Percentiles rank a stretch among this genome's conserved stretches.
These are phyloP conservation scores for Magnaporthiopsis rhizophila DNA, from an alignment of 2,329 filamentous ascomycete species.

Conservation along the genomic window DNA sequence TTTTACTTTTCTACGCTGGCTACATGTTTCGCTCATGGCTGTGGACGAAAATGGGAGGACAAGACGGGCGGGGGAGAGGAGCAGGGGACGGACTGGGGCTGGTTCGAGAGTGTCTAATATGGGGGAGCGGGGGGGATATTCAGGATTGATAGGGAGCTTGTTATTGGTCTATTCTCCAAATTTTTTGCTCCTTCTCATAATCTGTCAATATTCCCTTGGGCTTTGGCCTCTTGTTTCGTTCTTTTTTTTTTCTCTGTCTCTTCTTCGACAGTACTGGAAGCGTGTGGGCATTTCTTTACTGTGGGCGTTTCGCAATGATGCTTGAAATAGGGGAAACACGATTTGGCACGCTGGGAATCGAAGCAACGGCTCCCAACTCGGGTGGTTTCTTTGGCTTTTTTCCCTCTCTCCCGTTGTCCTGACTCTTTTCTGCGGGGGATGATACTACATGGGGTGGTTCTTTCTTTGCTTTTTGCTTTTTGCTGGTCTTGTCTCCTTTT, in stretches of 20 bases:
- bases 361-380: neutral
- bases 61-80: neutral
- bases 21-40: neutral
- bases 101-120: neutral
- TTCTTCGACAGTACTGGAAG: neutral
- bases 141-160: neutral
- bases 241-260: too few species aligned
- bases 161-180: neutral
- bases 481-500: neutral
- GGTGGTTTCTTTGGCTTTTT: slow-evolving; percentile 4
- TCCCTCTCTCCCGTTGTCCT: slow-evolving; percentile 6
- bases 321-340: too few species aligned
- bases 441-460: neutral
- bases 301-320: neutral
- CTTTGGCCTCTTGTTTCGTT: neutral
- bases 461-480: slow-evolving; percentile 5
- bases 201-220: neutral
- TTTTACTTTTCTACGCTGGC: neutral
- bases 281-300: neutral
- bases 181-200: neutral
- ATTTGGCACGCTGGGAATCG: neutral
- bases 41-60: neutral
- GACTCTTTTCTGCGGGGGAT: neutral
- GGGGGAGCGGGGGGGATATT: too few species aligned
- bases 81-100: neutral